Evolutionary conservation across 202 grass and related monocot species (phyloP).

Genomic region (Carex sylvatica): DNA sequence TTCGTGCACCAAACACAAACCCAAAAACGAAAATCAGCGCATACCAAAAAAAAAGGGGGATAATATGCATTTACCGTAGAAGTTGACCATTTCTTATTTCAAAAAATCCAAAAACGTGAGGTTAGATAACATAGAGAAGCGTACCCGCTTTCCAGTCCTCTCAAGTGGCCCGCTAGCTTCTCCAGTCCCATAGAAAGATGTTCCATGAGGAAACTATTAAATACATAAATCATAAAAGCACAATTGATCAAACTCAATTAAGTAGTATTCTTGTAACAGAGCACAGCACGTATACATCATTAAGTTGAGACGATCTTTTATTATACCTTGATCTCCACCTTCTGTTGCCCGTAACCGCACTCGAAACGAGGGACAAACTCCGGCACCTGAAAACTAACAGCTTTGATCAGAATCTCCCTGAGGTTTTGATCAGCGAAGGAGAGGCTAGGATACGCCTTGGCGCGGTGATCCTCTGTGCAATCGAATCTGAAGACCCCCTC

Average conservation of each 20-base stretch:
- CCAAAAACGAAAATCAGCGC: no score
- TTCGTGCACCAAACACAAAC: no score
- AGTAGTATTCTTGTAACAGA: not conserved
- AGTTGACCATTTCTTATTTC: not conserved
- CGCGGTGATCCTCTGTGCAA: constrained; percentile 51
- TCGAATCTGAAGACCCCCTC: constrained; percentile 83
- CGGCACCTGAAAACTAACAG: constrained; percentile 21
- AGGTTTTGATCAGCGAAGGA: constrained; percentile 50
- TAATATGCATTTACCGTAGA: not conserved
- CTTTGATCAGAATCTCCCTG: constrained; percentile 45
- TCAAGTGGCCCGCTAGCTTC: constrained; percentile 92
- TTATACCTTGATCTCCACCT: constrained; percentile 64
- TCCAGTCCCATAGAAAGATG: constrained; percentile 91
- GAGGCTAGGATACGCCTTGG: constrained; percentile 55
- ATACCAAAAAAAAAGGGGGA: not conserved
- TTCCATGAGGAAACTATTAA: constrained; percentile 65
- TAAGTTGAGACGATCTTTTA: not conserved
- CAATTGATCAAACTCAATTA: constrained; percentile 9
- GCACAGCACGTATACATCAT: not conserved
- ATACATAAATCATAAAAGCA: constrained; percentile 31
- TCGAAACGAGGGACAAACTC: constrained; percentile 45
- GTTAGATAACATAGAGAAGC: not conserved
- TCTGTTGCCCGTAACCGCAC: constrained; percentile 40
- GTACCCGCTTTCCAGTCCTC: constrained; percentile 81
- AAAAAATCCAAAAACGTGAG: not conserved